Evolutionary conservation across 2,329 filamentous ascomycete genomes (phyloP).

Genomic region (Parascedosporium putredinis): DNA sequence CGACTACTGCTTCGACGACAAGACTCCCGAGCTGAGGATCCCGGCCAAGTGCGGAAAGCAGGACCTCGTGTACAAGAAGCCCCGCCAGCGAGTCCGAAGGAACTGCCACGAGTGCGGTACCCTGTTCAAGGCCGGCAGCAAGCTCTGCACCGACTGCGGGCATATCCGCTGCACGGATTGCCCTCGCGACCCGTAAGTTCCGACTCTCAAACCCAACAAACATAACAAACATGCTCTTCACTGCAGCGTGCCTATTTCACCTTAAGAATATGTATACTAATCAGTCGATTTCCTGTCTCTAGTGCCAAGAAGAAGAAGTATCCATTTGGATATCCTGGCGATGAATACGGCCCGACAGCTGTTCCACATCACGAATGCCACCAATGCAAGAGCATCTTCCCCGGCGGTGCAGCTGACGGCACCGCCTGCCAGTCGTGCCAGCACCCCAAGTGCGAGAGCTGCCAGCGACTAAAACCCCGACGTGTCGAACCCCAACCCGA

Average conservation of each 20-base stretch:
- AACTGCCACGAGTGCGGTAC: constrained; percentile 65
- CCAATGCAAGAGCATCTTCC: constrained; percentile 50
- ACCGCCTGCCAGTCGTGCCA: constrained; percentile 49
- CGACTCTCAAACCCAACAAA: too few species aligned
- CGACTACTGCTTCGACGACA: constrained; percentile 27
- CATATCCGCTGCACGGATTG: constrained; percentile 73
- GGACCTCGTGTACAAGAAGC: constrained; percentile 61
- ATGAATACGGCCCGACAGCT: constrained; percentile 43
- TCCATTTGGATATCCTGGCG: constrained; percentile 59
- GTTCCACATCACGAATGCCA: constrained; percentile 50
- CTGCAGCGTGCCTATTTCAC: too few species aligned
- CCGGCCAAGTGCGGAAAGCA: constrained; percentile 57
- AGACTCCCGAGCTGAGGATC: constrained; percentile 46
- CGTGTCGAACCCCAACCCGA: constrained; percentile 53
- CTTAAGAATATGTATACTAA: too few species aligned
- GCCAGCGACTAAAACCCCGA: constrained; percentile 46
- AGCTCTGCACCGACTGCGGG: constrained; percentile 56
- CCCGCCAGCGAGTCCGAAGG: constrained; percentile 62
- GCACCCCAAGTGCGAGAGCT: constrained; percentile 48
- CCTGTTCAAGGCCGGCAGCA: constrained; percentile 47
- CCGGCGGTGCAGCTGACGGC: constrained; percentile 36
- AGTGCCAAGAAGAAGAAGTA: constrained; percentile 60
- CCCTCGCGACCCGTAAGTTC: constrained; percentile 65
- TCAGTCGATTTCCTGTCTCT: constrained; percentile 8
- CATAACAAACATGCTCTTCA: too few species aligned